Conservation (phyloP, 2,329 filamentous ascomycete species). For the Colletotrichum tamarilloi region DNA sequence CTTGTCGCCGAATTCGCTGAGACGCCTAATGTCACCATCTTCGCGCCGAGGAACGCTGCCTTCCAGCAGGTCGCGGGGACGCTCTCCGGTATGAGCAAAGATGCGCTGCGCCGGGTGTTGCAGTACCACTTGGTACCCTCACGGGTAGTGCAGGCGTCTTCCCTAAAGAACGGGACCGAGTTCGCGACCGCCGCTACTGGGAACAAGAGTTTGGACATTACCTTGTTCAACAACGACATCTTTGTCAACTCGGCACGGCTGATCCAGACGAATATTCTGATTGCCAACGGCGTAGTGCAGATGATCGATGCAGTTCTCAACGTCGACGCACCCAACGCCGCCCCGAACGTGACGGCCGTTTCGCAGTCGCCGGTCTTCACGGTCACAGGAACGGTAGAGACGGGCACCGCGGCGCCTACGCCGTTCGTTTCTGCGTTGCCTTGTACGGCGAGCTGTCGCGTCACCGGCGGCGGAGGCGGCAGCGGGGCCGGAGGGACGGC, state of each 20-base stretch:
- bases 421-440: slow-evolving; percentile 56
- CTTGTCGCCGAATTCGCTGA: slow-evolving; percentile 33
- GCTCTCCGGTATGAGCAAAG: slow-evolving; percentile 12
- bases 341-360: slow-evolving; percentile 48
- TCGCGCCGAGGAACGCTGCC: slow-evolving; percentile 32
- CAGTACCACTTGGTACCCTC: slow-evolving; percentile 33
- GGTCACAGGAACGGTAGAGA: slow-evolving; percentile 3
- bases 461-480: slow-evolving; percentile 37
- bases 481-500: slow-evolving; percentile 5
- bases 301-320: slow-evolving; percentile 66
- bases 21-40: slow-evolving; percentile 30
- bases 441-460: slow-evolving; percentile 52
- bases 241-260: slow-evolving; percentile 65
- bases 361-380: slow-evolving; percentile 47
- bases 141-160: slow-evolving; percentile 17
- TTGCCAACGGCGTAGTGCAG: slow-evolving; percentile 69
- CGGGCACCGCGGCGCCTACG: slow-evolving; percentile 45
- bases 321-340: slow-evolving; percentile 23
- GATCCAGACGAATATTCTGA: slow-evolving; percentile 62
- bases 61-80: slow-evolving; percentile 30
- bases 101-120: slow-evolving; percentile 30
- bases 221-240: slow-evolving; percentile 50
- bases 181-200: slow-evolving; percentile 15
- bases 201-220: slow-evolving; percentile 15
- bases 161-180: slow-evolving; percentile 8